Evolutionary conservation across 495 filamentous ascomycete species (phyloP).

Genomic region (Durotheca rogersii): DNA sequence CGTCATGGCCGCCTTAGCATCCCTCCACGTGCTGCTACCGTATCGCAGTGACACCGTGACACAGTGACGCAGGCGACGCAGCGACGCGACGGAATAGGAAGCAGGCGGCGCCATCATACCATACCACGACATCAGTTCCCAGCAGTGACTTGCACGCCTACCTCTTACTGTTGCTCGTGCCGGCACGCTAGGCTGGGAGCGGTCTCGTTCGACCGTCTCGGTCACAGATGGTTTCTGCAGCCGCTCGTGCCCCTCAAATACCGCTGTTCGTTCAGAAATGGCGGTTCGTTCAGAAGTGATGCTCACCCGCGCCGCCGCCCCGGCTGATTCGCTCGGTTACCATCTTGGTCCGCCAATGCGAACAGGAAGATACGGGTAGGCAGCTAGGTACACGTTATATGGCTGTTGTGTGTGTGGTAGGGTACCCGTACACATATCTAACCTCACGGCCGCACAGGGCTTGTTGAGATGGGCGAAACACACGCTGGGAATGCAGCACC

Average conservation of each 20-base stretch:
- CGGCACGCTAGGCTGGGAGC: constrained; percentile 3
- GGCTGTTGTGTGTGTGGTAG: too few species aligned
- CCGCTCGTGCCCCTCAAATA: constrained; percentile 14
- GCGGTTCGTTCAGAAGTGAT: constrained; percentile 18
- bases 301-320: neutral
- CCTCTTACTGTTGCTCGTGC: constrained; percentile 21
- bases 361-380: neutral
- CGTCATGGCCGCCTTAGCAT: neutral
- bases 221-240: constrained; percentile 9
- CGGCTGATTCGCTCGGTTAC: constrained; percentile 9
- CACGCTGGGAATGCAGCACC: constrained; percentile 19
- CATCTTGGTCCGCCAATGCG: constrained; percentile 2
- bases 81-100: constrained; percentile 21
- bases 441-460: constrained; percentile 9
- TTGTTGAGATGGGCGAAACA: constrained; percentile 19
- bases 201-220: constrained; percentile 16
- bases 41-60: constrained; percentile 4
- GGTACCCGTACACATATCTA: too few species aligned
- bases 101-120: constrained; percentile 21
- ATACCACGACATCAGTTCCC: constrained; percentile 10
- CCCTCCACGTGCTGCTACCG: constrained; percentile 19
- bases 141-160: constrained; percentile 15
- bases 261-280: constrained; percentile 20
- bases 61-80: too few species aligned
- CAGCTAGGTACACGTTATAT: neutral